These are phyloP conservation scores for Starmerella bombicola DNA, from an alignment of 805 yeast genomes.

Conservation along the genomic window DNA sequence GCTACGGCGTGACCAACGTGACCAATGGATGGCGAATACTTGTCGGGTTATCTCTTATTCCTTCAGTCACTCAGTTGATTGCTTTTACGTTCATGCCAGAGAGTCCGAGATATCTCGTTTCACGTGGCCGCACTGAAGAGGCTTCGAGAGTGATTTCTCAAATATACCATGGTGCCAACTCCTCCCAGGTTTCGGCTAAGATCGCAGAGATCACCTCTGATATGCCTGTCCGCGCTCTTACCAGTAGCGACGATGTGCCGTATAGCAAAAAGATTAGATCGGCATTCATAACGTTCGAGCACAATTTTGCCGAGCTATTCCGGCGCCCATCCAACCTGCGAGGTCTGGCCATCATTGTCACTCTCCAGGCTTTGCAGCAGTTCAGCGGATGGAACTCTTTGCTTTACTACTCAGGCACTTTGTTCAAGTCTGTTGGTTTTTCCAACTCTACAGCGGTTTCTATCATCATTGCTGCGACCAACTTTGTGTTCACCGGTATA, in stretches of 20 bases:
- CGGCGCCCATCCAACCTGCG: slow-evolving; percentile 51
- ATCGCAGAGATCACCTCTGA: slow-evolving; percentile 39
- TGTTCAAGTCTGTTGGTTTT: slow-evolving; percentile 85
- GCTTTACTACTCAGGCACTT: slow-evolving; percentile 89
- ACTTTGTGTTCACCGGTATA: slow-evolving; percentile 72
- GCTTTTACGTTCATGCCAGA: slow-evolving; percentile 83
- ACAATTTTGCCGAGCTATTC: slow-evolving; percentile 27
- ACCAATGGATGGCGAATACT: slow-evolving; percentile 84
- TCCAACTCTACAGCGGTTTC: slow-evolving; percentile 87
- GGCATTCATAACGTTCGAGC: slow-evolving; percentile 23
- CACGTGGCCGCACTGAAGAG: slow-evolving; percentile 48
- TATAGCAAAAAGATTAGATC: slow-evolving; percentile 16
- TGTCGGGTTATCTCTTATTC: slow-evolving; percentile 82
- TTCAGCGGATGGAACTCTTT: slow-evolving; percentile 93
- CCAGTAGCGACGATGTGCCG: slow-evolving; percentile 19
- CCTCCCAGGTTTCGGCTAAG: slow-evolving; percentile 51
- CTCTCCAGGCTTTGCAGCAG: slow-evolving; percentile 91
- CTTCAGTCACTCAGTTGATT: slow-evolving; percentile 64
- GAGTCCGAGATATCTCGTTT: slow-evolving; percentile 81
- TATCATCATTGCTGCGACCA: slow-evolving; percentile 84
- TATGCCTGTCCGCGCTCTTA: slow-evolving; percentile 22
- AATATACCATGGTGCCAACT: slow-evolving; percentile 53
- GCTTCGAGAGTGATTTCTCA: slow-evolving; percentile 56
- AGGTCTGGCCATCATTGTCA: slow-evolving; percentile 82
- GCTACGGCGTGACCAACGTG: slow-evolving; percentile 50